Base-by-base conservation (phyloP, 345 rosid species). In the Excoecaria agallocha region DNA sequence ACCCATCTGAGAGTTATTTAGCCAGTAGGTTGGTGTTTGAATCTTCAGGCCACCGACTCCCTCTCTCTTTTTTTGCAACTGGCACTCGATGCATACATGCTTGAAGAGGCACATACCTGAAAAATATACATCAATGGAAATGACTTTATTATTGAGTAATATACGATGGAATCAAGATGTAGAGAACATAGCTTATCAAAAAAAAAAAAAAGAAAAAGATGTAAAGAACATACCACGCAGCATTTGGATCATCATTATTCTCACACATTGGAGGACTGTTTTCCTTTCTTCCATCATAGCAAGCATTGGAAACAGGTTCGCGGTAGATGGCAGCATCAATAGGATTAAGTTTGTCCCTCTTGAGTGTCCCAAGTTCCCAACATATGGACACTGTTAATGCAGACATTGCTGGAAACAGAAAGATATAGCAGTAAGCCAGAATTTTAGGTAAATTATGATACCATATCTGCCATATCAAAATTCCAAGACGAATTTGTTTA, bases 211-310 rank as follows among this genome's bases (percentile, higher is more conserved):
- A n/a, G n/a, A n/a, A n/a, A n/a, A n/a, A n/a, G n/a, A n/a, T n/a
- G n/a, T n/a, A n/a, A n/a, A n/a, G n/a, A n/a, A n/a, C 77, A 15
- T 79, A 95, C 98, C 99, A 91, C 55, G 95, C 90, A 75, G 98
- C 98, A 79, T 90, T 89, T 70, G 99, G 76, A 79, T 93, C 98
- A 64, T 95, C 96, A 25, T 85, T 89, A 24, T 22, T 68, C 69
- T 87, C 79, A 68, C 99, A 95, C 90, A 93, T 85, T 1, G 93
- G 93, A 76, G 98, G 96, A 60, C 7, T 80, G 15, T 85, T 88
- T 0, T 78, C 77, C 81, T 85, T 84, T 69, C 98, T 81, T 78
- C 88, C 88, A 19, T 89, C 86, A 46, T 95, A 95, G 78, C 99
- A 93, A 71, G 89, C 88, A 75, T 91, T 95, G 22, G 88, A 77